Evolutionary conservation across 495 filamentous ascomycete genomes (phyloP).

Genomic region (Aspergillus panamensis): DNA sequence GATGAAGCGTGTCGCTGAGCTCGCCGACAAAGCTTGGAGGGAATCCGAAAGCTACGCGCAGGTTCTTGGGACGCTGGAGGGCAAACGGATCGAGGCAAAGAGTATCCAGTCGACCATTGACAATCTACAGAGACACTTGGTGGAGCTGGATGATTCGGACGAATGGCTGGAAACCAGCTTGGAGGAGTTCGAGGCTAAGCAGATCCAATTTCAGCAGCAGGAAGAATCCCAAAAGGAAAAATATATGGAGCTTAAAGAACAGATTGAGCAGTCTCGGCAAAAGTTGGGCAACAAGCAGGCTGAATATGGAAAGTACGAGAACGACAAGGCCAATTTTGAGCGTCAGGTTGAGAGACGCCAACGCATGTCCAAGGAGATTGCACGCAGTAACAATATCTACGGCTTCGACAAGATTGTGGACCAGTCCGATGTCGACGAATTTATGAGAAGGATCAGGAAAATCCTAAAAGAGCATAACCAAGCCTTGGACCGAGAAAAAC

Average conservation of each 20-base stretch:
- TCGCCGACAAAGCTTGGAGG: constrained; percentile 57
- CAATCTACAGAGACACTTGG: constrained; percentile 64
- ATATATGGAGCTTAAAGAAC: constrained; percentile 60
- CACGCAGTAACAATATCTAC: constrained; percentile 73
- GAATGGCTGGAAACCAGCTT: constrained; percentile 70
- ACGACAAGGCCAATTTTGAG: constrained; percentile 83
- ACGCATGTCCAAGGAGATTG: constrained; percentile 70
- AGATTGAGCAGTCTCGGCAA: constrained; percentile 56
- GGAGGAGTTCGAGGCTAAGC: constrained; percentile 75
- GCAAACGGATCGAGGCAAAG: constrained; percentile 67
- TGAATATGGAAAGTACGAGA: constrained; percentile 79
- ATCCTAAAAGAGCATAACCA: constrained; percentile 72
- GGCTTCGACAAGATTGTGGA: constrained; percentile 78
- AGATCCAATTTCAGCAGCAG: constrained; percentile 60
- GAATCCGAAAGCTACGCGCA: constrained; percentile 59
- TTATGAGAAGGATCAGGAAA: constrained; percentile 73
- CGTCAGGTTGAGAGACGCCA: constrained; percentile 66
- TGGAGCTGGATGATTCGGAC: constrained; percentile 74
- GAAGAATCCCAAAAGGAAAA: constrained; percentile 55
- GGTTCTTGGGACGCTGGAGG: constrained; percentile 66
- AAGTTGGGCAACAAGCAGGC: constrained; percentile 67
- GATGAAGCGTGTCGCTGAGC: constrained; percentile 51
- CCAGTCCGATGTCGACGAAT: constrained; percentile 67
- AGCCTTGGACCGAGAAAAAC: constrained; percentile 67
- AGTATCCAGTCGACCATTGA: constrained; percentile 62